Evolutionary conservation across 1,139 yeast species (phyloP).

Genomic region (Saccharomyces pastorianus): DNA sequence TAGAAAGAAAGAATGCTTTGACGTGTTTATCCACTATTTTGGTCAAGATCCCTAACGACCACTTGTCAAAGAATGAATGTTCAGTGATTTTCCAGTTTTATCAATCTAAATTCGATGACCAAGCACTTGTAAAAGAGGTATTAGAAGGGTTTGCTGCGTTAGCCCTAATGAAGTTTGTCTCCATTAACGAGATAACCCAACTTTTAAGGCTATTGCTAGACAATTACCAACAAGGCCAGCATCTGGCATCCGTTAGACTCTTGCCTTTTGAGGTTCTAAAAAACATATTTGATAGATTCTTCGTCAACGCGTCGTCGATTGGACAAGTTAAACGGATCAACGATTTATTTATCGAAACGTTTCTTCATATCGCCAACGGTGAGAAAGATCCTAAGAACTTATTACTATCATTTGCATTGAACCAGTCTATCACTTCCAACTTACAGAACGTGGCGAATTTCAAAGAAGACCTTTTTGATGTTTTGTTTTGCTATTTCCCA

Average conservation of each 20-base stretch:
- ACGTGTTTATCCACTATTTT: conserved; percentile 52
- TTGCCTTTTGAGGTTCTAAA: conserved; percentile 48
- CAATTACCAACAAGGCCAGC: conserved; percentile 50
- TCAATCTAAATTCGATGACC: conserved; percentile 59
- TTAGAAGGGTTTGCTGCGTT: conserved; percentile 49
- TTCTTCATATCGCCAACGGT: conserved; percentile 64
- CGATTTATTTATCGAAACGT: conserved; percentile 43
- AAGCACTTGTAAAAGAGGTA: conserved; percentile 44
- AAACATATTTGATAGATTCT: conserved; percentile 27
- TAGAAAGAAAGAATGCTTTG: conserved; percentile 38
- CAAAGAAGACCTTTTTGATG: conserved; percentile 69
- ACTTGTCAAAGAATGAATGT: conserved; percentile 56
- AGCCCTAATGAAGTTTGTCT: conserved; percentile 41
- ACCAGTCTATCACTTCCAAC: conserved; percentile 40
- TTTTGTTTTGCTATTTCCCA: conserved; percentile 91
- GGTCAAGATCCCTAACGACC: conserved; percentile 31
- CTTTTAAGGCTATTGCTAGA: conserved; percentile 39
- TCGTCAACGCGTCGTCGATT: conserved; percentile 10
- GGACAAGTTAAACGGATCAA: conserved; percentile 9
- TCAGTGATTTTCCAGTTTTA: conserved; percentile 60
- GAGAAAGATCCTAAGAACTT: conserved; percentile 93
- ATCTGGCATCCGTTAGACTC: conserved; percentile 59
- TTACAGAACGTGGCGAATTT: conserved; percentile 38
- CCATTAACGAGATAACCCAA: conserved; percentile 27
- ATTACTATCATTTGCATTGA: conserved; percentile 57